Evolutionary conservation across 345 rosid species (phyloP).

Genomic region (Gossypium sturtianum): DNA sequence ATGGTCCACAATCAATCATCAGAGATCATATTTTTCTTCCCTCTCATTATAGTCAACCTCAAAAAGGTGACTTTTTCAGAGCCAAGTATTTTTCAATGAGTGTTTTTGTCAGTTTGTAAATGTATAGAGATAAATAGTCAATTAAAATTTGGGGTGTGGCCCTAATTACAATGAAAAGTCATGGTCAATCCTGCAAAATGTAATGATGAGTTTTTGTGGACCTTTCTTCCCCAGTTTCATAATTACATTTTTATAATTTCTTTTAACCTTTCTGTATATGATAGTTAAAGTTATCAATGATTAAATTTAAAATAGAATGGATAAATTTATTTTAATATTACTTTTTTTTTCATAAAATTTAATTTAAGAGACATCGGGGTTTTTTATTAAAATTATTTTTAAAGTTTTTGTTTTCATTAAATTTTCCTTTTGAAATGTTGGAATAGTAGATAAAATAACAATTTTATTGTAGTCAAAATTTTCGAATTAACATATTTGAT

Average conservation of each 20-base stretch:
- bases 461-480: too few relatives aligned
- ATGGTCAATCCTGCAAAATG: not conserved
- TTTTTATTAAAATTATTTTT: too few relatives aligned
- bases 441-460: too few relatives aligned
- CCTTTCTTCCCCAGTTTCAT: not conserved
- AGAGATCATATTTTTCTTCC: not conserved
- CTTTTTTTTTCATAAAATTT: too few relatives aligned
- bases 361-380: too few relatives aligned
- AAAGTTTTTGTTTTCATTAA: too few relatives aligned
- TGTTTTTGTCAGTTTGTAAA: conserved; percentile 3
- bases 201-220: conserved; percentile 5
- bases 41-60: not conserved
- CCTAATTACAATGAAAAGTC: conserved; percentile 6
- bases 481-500: too few relatives aligned
- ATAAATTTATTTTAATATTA: too few relatives aligned
- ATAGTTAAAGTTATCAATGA: too few relatives aligned
- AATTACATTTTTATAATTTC: not conserved
- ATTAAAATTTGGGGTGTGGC: conserved; percentile 4
- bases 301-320: too few relatives aligned
- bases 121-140: not conserved
- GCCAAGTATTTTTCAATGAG: not conserved
- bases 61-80: not conserved
- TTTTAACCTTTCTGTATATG: not conserved
- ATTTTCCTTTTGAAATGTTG: too few relatives aligned
- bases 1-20: not conserved